These are phyloP conservation scores for Rossbeevera mucosa DNA, from an alignment of 768 basidiomycete species.

Conservation along the genomic window DNA sequence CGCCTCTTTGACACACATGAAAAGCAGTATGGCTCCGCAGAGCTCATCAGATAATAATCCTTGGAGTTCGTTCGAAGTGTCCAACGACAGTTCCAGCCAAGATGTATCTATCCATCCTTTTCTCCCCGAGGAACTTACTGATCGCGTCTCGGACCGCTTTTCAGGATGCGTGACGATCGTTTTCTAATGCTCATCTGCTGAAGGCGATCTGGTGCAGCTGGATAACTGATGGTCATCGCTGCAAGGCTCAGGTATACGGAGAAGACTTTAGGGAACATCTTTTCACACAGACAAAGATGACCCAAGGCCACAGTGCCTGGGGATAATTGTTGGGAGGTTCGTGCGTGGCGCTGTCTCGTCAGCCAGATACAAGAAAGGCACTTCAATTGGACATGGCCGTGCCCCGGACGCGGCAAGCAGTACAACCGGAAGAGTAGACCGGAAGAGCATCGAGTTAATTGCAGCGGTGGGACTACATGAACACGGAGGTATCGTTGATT, in stretches of 20 bases:
- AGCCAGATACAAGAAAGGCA: constrained; percentile 24
- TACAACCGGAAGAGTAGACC: constrained; percentile 20
- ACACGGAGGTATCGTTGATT: not conserved
- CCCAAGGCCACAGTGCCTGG: constrained; percentile 7
- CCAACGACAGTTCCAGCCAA: constrained; percentile 7
- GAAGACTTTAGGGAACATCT: constrained; percentile 15
- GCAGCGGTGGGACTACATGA: constrained; percentile 1
- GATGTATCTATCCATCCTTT: constrained; percentile 5
- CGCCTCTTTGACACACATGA: no score
- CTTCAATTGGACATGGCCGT: constrained; percentile 20
- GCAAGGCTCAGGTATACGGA: constrained; percentile 7
- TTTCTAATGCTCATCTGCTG: constrained; percentile 1
- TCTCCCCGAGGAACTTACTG: not conserved
- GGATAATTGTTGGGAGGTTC: constrained; percentile 9
- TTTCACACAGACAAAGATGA: constrained; percentile 3
- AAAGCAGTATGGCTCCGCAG: no score
- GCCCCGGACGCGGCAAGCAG: constrained; percentile 7
- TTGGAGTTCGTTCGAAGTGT: constrained; percentile 1
- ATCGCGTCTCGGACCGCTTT: not conserved
- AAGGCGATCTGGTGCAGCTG: constrained; percentile 10
- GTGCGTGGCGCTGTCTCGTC: constrained; percentile 12
- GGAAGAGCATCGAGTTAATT: constrained; percentile 12
- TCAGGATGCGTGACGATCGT: constrained; percentile 9
- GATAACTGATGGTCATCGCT: constrained; percentile 4
- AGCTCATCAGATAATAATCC: no score